phyloP scores from a whole-genome alignment of 1,284 basidiomycete species.

The Fomitopsis schrenkii region DNA sequence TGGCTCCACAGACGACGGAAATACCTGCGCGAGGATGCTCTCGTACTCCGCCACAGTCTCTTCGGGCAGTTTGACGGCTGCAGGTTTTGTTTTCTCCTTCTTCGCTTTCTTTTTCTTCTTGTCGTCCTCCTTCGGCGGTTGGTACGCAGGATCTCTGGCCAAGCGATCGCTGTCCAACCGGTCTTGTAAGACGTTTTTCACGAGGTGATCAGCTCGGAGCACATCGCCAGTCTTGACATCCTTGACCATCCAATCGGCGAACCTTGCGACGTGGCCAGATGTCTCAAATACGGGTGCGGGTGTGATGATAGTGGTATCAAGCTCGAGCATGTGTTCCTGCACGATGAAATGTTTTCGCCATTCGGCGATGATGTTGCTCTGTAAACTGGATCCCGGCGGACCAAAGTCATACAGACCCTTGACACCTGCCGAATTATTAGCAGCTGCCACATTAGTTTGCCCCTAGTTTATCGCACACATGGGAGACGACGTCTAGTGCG shows the following conservation, averaged over 20 bases:
- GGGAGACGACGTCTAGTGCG: no score
- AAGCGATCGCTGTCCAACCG: slow-evolving; percentile 89
- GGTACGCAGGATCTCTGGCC: slow-evolving; percentile 73
- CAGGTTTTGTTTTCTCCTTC: slow-evolving; percentile 80
- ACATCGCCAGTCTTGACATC: slow-evolving; percentile 94
- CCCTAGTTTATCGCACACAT: no score
- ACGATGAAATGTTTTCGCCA: slow-evolving; percentile 99
- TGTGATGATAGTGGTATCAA: slow-evolving; percentile 98
- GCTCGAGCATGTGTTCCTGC: slow-evolving; percentile 98
- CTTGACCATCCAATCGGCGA: slow-evolving; percentile 99
- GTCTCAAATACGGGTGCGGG: slow-evolving; percentile 94
- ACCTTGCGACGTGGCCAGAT: slow-evolving; percentile 97
- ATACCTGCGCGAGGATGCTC: slow-evolving; percentile 78
- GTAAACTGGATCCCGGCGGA: slow-evolving; percentile 91
- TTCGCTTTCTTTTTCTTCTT: slow-evolving; percentile 74
- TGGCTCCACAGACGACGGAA: slow-evolving; percentile 19
- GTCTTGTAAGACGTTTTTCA: slow-evolving; percentile 90
- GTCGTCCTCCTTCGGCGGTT: slow-evolving; percentile 49
- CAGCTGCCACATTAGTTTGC: no score
- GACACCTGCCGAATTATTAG: slow-evolving; percentile 56
- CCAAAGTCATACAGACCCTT: slow-evolving; percentile 97
- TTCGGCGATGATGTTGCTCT: slow-evolving; percentile 95
- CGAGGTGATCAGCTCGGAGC: slow-evolving; percentile 95
- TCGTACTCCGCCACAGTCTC: slow-evolving; percentile 79
- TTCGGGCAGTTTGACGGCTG: slow-evolving; percentile 78